Base-by-base conservation (phyloP, 495 filamentous ascomycete genomes). In the Hapsidospora chrysogenum region DNA sequence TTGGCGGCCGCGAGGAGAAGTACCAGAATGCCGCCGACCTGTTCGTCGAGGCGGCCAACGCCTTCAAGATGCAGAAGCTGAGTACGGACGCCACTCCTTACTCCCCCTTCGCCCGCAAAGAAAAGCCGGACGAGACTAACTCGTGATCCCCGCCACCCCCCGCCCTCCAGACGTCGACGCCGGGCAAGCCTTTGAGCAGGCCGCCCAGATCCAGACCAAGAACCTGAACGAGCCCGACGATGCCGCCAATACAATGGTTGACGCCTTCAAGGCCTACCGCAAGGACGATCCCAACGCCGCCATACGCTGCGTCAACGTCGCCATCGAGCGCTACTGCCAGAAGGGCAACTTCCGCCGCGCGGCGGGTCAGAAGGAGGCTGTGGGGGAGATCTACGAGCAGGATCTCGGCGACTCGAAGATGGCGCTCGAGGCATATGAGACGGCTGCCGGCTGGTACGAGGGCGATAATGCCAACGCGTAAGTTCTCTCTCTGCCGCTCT, bases 291-390 rank as follows among this genome's bases (percentile, higher is more conserved):
- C 85, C 9, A 64, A 77, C 48, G 78, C 84, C 53, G 83, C 82
- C 14, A 77, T 78, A 33, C 63, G 79, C 35, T 80, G 80, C 39
- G 62, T 92, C 32, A 63, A 78, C 18, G 53, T 65, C 39, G 79
- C 83, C 14, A 84, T 95, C 47, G 57, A 67, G 19, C 78, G 86
- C 51, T 92, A 86, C 50, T 80, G 76, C 31, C 50, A 68, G 40
- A 80, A 80, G 53, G 87, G 85, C 34, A 92, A 92, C 52, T 81
- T 87, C 55, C 66, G 86, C 40, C 69, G 89, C 20, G 85, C 89
- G 3, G 87, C 89, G 15, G 78, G 80, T 20, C 76, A 89, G 46
- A 76, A 92, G 57, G 79, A 95, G 49, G 75, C 80, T 44, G 60
- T 87, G 38, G 87, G 74, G 16, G 84, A 93, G 51, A 48, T 92